Percentiles rank a stretch among this genome's conserved stretches.
Evolutionary conservation across 208 protist genomes (phyloP).

Genomic region (Naegleria fowleri): DNA sequence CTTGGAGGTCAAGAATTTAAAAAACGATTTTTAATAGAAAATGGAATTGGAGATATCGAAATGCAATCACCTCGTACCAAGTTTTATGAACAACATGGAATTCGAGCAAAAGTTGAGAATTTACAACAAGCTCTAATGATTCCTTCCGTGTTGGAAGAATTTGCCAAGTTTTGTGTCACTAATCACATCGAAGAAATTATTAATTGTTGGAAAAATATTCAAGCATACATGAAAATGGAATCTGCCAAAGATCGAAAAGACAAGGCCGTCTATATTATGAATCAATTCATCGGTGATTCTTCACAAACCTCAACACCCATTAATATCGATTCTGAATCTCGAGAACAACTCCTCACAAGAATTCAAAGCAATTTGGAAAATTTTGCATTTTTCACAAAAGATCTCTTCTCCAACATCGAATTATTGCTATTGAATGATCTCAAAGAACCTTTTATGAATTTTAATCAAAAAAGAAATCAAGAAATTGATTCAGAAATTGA

Average conservation of each 20-base stretch:
- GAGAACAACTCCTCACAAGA: background rate
- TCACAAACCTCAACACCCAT: background rate
- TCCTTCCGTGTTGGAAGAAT: background rate
- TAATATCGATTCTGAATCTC: background rate
- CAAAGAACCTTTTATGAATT: background rate
- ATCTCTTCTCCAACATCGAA: background rate
- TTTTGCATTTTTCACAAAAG: background rate
- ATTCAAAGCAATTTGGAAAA: background rate
- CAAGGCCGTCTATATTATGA: background rate
- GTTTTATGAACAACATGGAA: background rate
- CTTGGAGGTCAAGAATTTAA: no score
- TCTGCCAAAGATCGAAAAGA: background rate
- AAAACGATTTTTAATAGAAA: background rate
- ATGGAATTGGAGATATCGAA: no score
- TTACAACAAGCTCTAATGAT: background rate
- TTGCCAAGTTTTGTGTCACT: background rate
- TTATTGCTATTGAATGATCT: background rate
- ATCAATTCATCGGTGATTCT: background rate
- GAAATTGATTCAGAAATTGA: background rate
- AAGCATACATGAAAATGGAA: background rate
- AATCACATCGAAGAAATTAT: background rate
- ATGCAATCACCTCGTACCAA: background rate
- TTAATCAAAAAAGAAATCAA: background rate
- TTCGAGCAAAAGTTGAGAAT: background rate
- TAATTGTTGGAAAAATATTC: background rate